phyloP scores from a whole-genome alignment of 192 early-diverging fungal species.

The Diversispora epigaea region DNA sequence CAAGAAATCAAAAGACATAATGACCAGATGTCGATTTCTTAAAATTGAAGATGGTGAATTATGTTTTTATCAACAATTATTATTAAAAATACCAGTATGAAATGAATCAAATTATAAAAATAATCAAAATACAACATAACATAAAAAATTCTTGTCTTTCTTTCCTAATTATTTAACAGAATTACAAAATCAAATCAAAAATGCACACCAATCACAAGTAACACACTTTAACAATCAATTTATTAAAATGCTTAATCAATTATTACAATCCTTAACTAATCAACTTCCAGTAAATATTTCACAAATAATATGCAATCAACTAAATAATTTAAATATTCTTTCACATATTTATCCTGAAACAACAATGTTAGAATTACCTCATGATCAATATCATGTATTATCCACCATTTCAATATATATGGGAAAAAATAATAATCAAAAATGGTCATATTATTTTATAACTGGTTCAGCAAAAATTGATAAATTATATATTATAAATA shows the following conservation, averaged over 20 bases:
- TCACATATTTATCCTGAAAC: too few species aligned
- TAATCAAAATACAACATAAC: neutral
- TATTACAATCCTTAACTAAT: neutral
- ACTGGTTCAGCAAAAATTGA: neutral
- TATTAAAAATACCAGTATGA: neutral
- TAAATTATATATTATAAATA: too few species aligned
- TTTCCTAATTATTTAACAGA: too few species aligned
- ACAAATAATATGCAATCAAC: neutral
- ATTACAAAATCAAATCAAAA: too few species aligned
- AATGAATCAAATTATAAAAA: neutral
- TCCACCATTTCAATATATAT: too few species aligned
- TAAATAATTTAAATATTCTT: neutral
- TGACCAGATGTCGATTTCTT: neutral
- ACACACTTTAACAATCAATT: neutral
- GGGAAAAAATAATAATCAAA: too few species aligned
- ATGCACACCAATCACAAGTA: too few species aligned
- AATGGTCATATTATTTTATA: neutral
- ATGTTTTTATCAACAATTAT: constrained; percentile 8
- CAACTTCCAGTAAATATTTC: neutral
- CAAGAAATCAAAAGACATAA: neutral
- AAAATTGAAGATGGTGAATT: too few species aligned
- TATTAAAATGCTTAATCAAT: neutral
- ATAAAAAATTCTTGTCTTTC: neutral
- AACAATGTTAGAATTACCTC: neutral
- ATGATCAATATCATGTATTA: neutral